Evolutionary conservation across 225 moss, liverwort and hornwort species (phyloP).

Genomic region (Thuidium tamariscinum): DNA sequence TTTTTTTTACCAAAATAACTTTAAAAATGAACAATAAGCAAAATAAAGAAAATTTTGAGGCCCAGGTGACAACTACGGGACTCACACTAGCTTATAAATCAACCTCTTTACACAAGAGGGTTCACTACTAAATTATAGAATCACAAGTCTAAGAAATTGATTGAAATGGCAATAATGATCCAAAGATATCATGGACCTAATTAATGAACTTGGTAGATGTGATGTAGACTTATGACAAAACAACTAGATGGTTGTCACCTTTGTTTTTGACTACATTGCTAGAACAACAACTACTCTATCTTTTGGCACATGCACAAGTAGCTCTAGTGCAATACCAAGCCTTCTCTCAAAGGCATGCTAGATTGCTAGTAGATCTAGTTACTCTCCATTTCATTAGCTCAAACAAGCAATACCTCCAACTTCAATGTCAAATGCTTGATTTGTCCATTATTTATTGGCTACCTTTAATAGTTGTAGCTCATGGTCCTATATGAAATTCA

Average conservation of each 20-base stretch:
- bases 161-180: accelerated
- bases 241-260: neutral
- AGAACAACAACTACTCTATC: neutral
- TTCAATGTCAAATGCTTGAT: neutral
- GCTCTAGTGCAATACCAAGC: neutral
- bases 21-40: no score
- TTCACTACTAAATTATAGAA: no score
- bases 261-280: neutral
- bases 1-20: no score
- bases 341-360: neutral
- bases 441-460: no score
- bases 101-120: no score
- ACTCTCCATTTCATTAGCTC: neutral
- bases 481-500: no score
- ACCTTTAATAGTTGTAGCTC: no score
- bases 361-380: accelerated
- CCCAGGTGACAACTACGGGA: no score
- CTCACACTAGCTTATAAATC: no score
- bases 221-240: neutral
- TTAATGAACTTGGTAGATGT: neutral
- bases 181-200: neutral
- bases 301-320: neutral
- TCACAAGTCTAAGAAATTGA: neutral
- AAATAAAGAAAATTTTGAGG: no score
- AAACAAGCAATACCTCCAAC: accelerated